Percentiles rank a stretch among this genome's conserved stretches.
These are phyloP conservation scores for Calonectria ilicicola DNA, from an alignment of 2,329 filamentous ascomycete species.

Conservation along the genomic window DNA sequence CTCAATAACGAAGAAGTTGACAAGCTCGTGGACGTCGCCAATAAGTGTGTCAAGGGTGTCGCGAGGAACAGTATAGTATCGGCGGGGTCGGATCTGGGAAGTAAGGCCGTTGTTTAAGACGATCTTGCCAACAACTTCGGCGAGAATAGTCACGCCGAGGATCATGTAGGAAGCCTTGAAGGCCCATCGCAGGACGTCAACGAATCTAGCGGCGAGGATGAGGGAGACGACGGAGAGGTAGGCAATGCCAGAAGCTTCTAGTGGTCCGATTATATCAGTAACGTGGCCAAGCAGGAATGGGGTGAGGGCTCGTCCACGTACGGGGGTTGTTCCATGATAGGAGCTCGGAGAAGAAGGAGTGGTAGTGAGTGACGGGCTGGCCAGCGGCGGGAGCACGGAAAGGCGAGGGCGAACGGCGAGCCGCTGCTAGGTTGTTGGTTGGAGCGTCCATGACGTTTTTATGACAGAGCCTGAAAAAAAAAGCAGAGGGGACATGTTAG, in stretches of 20 bases:
- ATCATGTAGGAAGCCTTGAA: conserved; percentile 75
- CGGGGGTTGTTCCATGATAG: conserved; percentile 78
- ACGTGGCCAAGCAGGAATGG: conserved; percentile 3
- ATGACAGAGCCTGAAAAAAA: conserved; percentile 64
- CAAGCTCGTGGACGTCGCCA: conserved; percentile 74
- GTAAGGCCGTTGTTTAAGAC: conserved; percentile 72
- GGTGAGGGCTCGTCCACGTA: conserved; percentile 51
- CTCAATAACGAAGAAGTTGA: conserved; percentile 81
- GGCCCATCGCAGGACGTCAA: conserved; percentile 73
- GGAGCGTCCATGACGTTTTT: conserved; percentile 67
- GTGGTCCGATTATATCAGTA: conserved; percentile 25
- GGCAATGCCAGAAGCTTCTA: conserved; percentile 74
- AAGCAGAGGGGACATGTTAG: conserved; percentile 25
- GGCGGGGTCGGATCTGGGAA: conserved; percentile 74
- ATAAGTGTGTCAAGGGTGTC: conserved; percentile 71
- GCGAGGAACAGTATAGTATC: conserved; percentile 75
- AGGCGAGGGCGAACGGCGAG: conserved; percentile 64
- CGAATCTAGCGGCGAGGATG: conserved; percentile 74
- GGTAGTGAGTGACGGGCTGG: conserved; percentile 75
- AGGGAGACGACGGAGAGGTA: conserved; percentile 68
- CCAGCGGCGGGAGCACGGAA: conserved; percentile 66
- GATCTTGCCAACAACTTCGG: conserved; percentile 71
- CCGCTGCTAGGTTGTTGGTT: conserved; percentile 68
- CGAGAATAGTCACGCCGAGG: conserved; percentile 69
- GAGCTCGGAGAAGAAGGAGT: conserved; percentile 77